Percentiles rank a stretch among this genome's conserved stretches.
These are phyloP conservation scores for Haematococcus lacustris DNA, from an alignment of 139 green algal species.

Conservation along the genomic window DNA sequence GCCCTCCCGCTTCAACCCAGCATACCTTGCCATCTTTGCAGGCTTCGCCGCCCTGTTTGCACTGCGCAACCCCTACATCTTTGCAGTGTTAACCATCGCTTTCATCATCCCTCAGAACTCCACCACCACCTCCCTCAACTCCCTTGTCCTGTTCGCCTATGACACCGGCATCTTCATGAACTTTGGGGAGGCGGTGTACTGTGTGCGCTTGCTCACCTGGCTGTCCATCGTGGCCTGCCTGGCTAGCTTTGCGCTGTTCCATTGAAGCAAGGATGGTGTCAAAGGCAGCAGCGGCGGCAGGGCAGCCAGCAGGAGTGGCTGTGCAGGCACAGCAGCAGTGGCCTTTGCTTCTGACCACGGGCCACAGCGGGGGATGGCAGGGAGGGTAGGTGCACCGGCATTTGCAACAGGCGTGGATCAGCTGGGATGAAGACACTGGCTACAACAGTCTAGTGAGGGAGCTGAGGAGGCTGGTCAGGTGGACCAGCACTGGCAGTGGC, in stretches of 20 bases:
- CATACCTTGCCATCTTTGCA: constrained; percentile 24
- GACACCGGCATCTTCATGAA: constrained; percentile 57
- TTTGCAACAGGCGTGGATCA: too few relatives aligned
- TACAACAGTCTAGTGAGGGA: too few relatives aligned
- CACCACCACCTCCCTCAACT: constrained; percentile 54
- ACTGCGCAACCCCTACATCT: constrained; percentile 55
- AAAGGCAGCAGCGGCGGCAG: too few relatives aligned
- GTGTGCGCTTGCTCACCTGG: constrained; percentile 52
- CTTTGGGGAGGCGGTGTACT: constrained; percentile 55
- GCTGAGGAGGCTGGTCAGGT: too few relatives aligned
- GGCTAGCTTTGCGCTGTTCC: constrained; percentile 29
- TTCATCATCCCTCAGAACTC: constrained; percentile 57
- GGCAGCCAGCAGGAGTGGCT: too few relatives aligned
- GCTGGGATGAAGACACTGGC: too few relatives aligned
- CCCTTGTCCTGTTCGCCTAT: constrained; percentile 50
- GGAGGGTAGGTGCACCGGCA: too few relatives aligned
- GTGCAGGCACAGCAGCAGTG: neutral
- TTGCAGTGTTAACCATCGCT: constrained; percentile 38
- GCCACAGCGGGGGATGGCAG: too few relatives aligned
- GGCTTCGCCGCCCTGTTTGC: constrained; percentile 30
- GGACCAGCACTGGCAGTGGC: too few relatives aligned
- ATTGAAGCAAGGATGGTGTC: too few relatives aligned
- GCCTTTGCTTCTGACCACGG: too few relatives aligned
- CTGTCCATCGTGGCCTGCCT: constrained; percentile 42
- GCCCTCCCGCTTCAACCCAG: constrained; percentile 17